These are phyloP conservation scores for Lactifluus volemus DNA, from an alignment of 768 basidiomycete genomes.

Conservation along the genomic window DNA sequence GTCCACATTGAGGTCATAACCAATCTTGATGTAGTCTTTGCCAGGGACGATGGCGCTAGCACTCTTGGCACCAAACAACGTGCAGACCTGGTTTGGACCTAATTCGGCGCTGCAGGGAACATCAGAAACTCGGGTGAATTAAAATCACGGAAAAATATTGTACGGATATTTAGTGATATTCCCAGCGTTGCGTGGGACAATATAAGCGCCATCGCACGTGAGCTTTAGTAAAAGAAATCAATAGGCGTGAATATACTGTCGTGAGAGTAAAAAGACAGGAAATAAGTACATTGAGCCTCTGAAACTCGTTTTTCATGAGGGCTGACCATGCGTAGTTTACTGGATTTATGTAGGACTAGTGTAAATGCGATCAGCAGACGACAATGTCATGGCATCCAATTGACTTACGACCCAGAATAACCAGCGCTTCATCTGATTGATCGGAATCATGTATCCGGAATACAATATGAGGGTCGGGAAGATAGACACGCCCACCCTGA, in stretches of 20 bases:
- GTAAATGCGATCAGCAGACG: background rate
- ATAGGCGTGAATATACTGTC: background rate
- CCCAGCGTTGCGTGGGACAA: constrained; percentile 56
- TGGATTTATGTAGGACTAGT: constrained; percentile 79
- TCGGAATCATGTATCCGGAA: constrained; percentile 61
- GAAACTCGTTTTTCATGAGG: constrained; percentile 83
- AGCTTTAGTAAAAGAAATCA: constrained; percentile 23
- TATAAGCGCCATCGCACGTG: constrained; percentile 57
- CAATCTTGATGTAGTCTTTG: constrained; percentile 74
- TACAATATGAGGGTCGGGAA: constrained; percentile 73
- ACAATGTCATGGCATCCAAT: constrained; percentile 18
- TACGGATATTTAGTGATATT: constrained; percentile 55
- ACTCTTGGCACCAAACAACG: constrained; percentile 51
- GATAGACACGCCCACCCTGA: constrained; percentile 33
- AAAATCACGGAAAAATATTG: constrained; percentile 21
- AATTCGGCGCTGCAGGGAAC: constrained; percentile 47
- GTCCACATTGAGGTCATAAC: constrained; percentile 39
- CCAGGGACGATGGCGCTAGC: constrained; percentile 57
- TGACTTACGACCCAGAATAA: constrained; percentile 73
- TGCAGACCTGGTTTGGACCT: constrained; percentile 70
- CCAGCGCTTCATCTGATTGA: constrained; percentile 69
- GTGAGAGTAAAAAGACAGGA: constrained; percentile 32
- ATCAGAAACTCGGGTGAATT: background rate
- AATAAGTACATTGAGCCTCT: constrained; percentile 33
- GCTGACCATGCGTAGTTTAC: constrained; percentile 49